Evolutionary conservation across 345 rosid genomes (phyloP).

Genomic region (Isatis tinctoria): DNA sequence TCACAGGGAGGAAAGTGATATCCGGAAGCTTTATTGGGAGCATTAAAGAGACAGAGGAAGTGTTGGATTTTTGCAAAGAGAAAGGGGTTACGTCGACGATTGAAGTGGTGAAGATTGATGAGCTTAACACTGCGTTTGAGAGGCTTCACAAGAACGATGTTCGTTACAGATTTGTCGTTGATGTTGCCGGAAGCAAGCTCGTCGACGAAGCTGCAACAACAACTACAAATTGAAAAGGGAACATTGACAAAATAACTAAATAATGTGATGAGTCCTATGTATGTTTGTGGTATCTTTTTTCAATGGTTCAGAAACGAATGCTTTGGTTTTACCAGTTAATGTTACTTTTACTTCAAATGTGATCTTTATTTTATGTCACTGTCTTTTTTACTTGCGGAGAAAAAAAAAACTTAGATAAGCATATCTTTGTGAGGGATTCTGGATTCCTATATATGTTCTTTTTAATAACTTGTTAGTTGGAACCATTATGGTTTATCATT

Average conservation of each 20-base stretch:
- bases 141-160: conserved; percentile 65
- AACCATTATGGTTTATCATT: neutral
- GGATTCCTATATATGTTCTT: neutral
- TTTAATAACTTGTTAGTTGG: neutral
- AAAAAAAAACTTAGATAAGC: neutral
- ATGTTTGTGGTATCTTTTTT: conserved; percentile 2
- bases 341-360: neutral
- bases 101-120: conserved; percentile 55
- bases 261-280: conserved; percentile 2
- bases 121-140: conserved; percentile 49
- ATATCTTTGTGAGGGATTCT: neutral
- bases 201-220: conserved; percentile 24
- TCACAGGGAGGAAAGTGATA: conserved; percentile 50
- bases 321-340: neutral
- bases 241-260: neutral
- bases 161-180: conserved; percentile 56
- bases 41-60: conserved; percentile 53
- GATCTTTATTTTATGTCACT: neutral
- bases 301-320: neutral
- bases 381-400: neutral
- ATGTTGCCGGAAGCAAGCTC: conserved; percentile 51
- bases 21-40: conserved; percentile 58
- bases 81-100: conserved; percentile 51
- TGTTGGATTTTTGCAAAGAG: conserved; percentile 47
- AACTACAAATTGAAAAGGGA: conserved; percentile 4